A percentile compares a stretch with the other conserved stretches of the same genome.
phyloP scores from a whole-genome alignment of 2,329 filamentous ascomycete genomes.

The Chaetomiaceae sp. region DNA sequence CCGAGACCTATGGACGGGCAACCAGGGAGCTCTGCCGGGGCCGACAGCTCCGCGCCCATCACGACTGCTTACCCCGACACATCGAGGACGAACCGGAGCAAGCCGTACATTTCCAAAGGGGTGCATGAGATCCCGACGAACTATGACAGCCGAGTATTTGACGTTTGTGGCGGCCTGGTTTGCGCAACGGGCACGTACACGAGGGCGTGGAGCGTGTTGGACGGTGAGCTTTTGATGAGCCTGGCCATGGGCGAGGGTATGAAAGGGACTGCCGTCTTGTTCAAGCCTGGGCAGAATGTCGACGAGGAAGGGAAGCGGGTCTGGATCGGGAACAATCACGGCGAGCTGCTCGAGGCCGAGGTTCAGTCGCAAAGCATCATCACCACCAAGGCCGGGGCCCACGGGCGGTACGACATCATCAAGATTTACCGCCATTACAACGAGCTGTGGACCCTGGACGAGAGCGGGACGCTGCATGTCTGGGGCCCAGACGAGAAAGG shows the following conservation, averaged over 20 bases:
- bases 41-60: conserved; percentile 33
- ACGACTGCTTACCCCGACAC: conserved; percentile 72
- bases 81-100: conserved; percentile 76
- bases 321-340: conserved; percentile 86
- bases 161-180: conserved; percentile 80
- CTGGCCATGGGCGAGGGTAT: conserved; percentile 79
- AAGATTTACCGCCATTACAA: conserved; percentile 82
- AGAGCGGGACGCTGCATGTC: conserved; percentile 77
- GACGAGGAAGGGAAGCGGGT: conserved; percentile 75
- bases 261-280: conserved; percentile 74
- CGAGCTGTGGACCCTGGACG: conserved; percentile 92
- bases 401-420: conserved; percentile 72
- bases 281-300: conserved; percentile 75
- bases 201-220: conserved; percentile 78
- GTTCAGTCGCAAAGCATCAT: conserved; percentile 67
- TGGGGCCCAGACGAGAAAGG: conserved; percentile 75
- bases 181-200: conserved; percentile 86
- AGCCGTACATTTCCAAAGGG: conserved; percentile 68
- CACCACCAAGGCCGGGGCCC: conserved; percentile 63
- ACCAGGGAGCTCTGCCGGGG: conserved; percentile 35
- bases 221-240: conserved; percentile 76
- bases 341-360: conserved; percentile 87
- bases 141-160: conserved; percentile 81
- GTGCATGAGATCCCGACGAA: conserved; percentile 74
- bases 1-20: conserved; percentile 13